phyloP scores from a whole-genome alignment of 306 rosid species.

The Quercus dentata region DNA sequence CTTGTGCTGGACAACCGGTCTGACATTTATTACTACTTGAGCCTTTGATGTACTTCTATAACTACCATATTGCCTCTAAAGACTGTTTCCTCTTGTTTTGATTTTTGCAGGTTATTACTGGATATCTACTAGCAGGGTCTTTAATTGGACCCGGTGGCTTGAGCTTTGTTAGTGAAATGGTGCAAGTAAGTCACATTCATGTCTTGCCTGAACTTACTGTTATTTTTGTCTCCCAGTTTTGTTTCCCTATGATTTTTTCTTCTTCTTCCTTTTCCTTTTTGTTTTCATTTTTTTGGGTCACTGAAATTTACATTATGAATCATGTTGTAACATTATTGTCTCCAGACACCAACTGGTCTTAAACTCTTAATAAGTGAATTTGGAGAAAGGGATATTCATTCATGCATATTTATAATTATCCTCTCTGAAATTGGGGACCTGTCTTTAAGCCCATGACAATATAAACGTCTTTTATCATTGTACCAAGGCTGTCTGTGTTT shows the following conservation, averaged over 20 bases:
- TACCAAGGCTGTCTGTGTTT: not conserved
- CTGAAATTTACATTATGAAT: conserved; percentile 4
- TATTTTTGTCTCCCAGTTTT: not conserved
- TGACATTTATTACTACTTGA: conserved; percentile 33
- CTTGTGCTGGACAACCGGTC: conserved; percentile 99
- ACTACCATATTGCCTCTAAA: conserved; percentile 8
- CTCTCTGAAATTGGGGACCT: not conserved
- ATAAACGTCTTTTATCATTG: not conserved
- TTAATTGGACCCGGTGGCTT: conserved; percentile 92
- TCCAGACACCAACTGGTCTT: not conserved
- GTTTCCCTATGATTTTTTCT: not conserved
- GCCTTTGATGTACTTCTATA: conserved; percentile 9
- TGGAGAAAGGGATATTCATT: not conserved
- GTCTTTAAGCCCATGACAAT: not conserved
- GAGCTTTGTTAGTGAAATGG: conserved; percentile 96
- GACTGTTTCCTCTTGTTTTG: conserved; percentile 16
- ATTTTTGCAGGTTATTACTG: conserved; percentile 71
- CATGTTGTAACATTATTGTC: not conserved
- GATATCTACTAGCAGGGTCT: conserved; percentile 93
- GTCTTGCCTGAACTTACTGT: not conserved
- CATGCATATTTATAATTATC: not conserved
- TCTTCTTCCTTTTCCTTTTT: not conserved
- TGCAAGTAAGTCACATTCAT: conserved; percentile 68
- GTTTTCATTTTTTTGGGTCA: conserved; percentile 4
- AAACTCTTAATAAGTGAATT: not conserved